A percentile compares a stretch with the other conserved stretches of the same genome.
Conservation (phyloP, 805 yeast species). For the Metschnikowia picachoensis region DNA sequence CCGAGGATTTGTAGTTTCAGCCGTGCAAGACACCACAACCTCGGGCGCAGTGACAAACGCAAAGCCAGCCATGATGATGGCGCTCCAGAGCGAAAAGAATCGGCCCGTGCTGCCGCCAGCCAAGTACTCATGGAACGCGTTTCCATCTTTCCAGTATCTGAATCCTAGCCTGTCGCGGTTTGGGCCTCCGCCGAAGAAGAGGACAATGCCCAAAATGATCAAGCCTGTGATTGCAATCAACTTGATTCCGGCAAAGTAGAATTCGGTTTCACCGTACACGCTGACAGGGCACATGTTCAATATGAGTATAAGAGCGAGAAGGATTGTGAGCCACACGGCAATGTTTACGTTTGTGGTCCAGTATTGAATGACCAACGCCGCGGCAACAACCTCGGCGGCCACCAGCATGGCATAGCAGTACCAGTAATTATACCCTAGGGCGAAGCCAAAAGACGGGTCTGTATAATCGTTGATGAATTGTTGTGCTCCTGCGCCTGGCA, state of each 20-base stretch:
- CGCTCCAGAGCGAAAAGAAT: slow-evolving; percentile 23
- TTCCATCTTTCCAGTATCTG: slow-evolving; percentile 19
- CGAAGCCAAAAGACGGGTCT: slow-evolving; percentile 20
- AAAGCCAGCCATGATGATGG: slow-evolving; percentile 25
- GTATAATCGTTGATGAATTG: slow-evolving; percentile 18
- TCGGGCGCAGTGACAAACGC: slow-evolving; percentile 45
- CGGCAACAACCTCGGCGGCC: slow-evolving; percentile 20
- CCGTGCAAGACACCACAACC: slow-evolving; percentile 49
- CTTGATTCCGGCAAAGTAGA: slow-evolving; percentile 19
- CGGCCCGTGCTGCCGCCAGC: slow-evolving; percentile 25
- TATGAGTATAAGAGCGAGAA: slow-evolving; percentile 15
- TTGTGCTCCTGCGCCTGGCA: slow-evolving; percentile 21
- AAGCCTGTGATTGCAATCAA: slow-evolving; percentile 19
- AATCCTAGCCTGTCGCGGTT: slow-evolving; percentile 19
- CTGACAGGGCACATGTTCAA: slow-evolving; percentile 18
- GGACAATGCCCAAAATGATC: slow-evolving; percentile 20
- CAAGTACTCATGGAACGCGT: slow-evolving; percentile 42
- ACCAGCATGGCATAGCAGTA: slow-evolving; percentile 18
- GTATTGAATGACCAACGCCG: slow-evolving; percentile 18
- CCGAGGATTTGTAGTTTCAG: slow-evolving; percentile 58
- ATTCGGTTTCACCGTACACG: slow-evolving; percentile 18
- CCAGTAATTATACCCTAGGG: slow-evolving; percentile 21
- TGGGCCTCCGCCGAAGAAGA: slow-evolving; percentile 22
- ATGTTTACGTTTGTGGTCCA: slow-evolving; percentile 25
- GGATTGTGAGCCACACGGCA: slow-evolving; percentile 40